Percentiles rank a stretch among this genome's conserved stretches.
Conservation (phyloP, 306 rosid genomes). For the Trifolium repens region DNA sequence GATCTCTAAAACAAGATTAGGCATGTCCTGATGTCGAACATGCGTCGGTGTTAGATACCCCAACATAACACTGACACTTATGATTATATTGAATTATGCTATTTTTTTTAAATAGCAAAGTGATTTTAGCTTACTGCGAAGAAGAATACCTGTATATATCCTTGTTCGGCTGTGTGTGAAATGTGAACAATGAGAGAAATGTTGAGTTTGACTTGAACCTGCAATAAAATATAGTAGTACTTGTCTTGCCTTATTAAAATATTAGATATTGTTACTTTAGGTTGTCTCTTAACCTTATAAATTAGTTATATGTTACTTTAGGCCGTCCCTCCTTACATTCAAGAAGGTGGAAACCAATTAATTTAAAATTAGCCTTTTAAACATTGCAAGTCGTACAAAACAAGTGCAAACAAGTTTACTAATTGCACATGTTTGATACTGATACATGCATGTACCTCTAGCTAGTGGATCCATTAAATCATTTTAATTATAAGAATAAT, state of each 20-base stretch:
- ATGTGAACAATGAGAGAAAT: not conserved
- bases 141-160: not conserved
- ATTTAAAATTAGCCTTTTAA: not conserved
- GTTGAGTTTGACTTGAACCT: not conserved
- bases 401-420: not conserved
- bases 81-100: too few relatives aligned
- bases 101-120: too few relatives aligned
- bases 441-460: not conserved
- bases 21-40: too few relatives aligned
- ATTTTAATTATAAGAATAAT: not conserved
- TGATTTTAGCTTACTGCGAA: not conserved
- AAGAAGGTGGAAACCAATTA: not conserved
- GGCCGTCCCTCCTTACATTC: slow-evolving; percentile 5
- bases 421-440: not conserved
- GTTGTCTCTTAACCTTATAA: not conserved
- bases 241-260: not conserved
- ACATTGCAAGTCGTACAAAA: not conserved
- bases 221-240: not conserved
- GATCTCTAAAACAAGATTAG: too few relatives aligned
- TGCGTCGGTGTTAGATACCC: too few relatives aligned
- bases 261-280: slow-evolving; percentile 1
- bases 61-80: too few relatives aligned
- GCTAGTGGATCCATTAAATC: not conserved
- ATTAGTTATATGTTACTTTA: slow-evolving; percentile 2
- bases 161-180: not conserved